Base-by-base conservation (phyloP, 2,329 filamentous ascomycete genomes). In the Davidsoniella virescens region DNA sequence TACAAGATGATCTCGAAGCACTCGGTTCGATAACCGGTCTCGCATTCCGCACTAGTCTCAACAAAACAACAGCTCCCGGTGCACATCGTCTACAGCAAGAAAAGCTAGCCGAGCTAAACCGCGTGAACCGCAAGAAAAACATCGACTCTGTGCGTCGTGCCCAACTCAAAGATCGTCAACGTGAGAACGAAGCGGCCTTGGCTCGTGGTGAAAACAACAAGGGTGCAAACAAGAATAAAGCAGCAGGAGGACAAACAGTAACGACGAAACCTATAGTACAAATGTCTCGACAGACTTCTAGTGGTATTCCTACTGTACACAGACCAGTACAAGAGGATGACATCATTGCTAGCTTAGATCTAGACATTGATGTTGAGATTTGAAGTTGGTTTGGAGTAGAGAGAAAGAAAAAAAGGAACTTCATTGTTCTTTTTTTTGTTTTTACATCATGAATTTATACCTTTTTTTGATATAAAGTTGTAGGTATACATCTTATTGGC, bases 101-200 rank as follows among this genome's bases (percentile, higher is more conserved):
- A 56, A 81, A 84, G 25, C 73, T 96, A 20, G 84, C 85, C 0
- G 76, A 83, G 59, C 72, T 94, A 56, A 98, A 98, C 65, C 72
- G 77, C 25, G 78, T 84, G 60, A 95, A 94, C 64, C 81, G 90
- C 54, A 79, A 81, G 52, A 75, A 81, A 57, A 95, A 95, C 60
- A 75, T 77, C n/a, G 85, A 94, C 61, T 81, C 84, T 44, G 84
- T 96, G n/a, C 85, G 90, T 53, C 84, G 85, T 63, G 90, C 88
- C 0, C 84, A 95, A 61, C 71, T 94, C 51, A 82, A 82, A 57
- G 92, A 98, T 66, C 76, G 80, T 57, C 75, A 75, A 46, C 73
- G 72, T 55, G 75, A 75, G 62, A 72, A 71, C 42, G 78, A 78
- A 56, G 72, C 71, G 52, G 77, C 75, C 40, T 64, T 79, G 43